Evolutionary conservation across 2,329 filamentous ascomycete species (phyloP).

Genomic region (Cladosporium sp.): DNA sequence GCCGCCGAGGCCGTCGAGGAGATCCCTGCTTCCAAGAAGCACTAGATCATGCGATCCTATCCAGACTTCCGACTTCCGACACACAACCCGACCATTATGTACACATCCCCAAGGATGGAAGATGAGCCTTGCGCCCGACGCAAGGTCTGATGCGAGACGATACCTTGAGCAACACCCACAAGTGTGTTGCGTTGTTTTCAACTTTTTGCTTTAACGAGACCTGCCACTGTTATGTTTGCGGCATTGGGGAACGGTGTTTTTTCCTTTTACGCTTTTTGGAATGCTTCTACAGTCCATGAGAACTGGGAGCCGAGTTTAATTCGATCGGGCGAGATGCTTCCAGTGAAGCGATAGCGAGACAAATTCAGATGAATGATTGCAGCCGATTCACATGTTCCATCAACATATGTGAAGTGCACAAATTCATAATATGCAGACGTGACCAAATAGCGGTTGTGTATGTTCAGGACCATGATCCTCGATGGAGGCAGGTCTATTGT

Average conservation of each 20-base stretch:
- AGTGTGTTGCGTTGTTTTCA: constrained; percentile 1
- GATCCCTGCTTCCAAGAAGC: constrained; percentile 5
- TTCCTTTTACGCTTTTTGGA: not conserved
- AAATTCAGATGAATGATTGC: not conserved
- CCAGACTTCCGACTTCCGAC: not conserved
- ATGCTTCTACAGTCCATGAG: not conserved
- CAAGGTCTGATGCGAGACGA: constrained; percentile 8
- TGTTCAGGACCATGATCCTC: too few species aligned
- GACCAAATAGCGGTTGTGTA: too few species aligned
- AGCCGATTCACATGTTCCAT: not conserved
- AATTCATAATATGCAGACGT: too few species aligned
- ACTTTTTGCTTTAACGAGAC: not conserved
- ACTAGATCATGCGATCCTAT: not conserved
- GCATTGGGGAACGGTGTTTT: constrained; percentile 11
- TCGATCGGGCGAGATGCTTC: constrained; percentile 55
- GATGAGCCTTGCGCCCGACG: not conserved
- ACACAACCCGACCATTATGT: not conserved
- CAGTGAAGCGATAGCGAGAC: not conserved
- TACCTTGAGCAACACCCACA: constrained; percentile 11
- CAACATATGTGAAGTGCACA: too few species aligned
- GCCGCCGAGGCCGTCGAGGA: constrained; percentile 31
- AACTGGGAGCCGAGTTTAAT: constrained; percentile 37
- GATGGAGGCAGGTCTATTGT: too few species aligned
- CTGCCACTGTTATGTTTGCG: constrained; percentile 10
- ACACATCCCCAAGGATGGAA: constrained; percentile 1